Base-by-base conservation (phyloP, 257 asterid species). In the Leptodermis oblonga region DNA sequence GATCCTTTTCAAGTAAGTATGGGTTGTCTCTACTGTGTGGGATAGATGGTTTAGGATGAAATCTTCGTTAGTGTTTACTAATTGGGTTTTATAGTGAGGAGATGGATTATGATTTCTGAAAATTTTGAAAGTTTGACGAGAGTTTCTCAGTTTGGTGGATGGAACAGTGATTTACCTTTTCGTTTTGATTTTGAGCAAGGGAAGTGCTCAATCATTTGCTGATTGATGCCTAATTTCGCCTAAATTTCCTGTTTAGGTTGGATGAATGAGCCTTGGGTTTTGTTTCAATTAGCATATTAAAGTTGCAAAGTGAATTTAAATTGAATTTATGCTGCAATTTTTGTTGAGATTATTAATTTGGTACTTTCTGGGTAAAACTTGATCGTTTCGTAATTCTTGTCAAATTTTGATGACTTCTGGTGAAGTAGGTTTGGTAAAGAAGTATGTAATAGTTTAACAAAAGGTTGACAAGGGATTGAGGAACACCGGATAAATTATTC, bases 1-100 rank as follows among this genome's bases (percentile, higher is more conserved):
- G 98, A 92, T 63, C 95, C 84, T 56, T 58, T 15, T 61, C 97
- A 87, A 81, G 97, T 89, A 45, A 5, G 62, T 22, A 53, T 10
- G 14, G 5, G 0, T n/a, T 20, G 28, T 39, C n/a, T 34, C 26
- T 46, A 41, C 13, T 5, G 45, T 6, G 1, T 41, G 45, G 13
- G 10, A 41, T 41, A 9, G 10, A 1, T 41, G 45, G 10, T 70
- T 25, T 26, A n/a, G 25, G 8, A 51, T 67, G 36, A 9, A 12
- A 33, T 22, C 0, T 13, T 23, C n/a, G 12, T 30, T 0, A n/a
- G 3, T 34, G 6, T 26, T 49, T 43, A 25, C 48, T 49, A 52
- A 41, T 41, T 41, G 13, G 46, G 18, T 11, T 45, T 13, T 13
- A 0, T 1, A 45, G 20, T 1, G 18, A n/a, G 20, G 15, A 15